Base-by-base conservation (phyloP, 495 filamentous ascomycete genomes). In the Melanomma pulvis-pyrius region DNA sequence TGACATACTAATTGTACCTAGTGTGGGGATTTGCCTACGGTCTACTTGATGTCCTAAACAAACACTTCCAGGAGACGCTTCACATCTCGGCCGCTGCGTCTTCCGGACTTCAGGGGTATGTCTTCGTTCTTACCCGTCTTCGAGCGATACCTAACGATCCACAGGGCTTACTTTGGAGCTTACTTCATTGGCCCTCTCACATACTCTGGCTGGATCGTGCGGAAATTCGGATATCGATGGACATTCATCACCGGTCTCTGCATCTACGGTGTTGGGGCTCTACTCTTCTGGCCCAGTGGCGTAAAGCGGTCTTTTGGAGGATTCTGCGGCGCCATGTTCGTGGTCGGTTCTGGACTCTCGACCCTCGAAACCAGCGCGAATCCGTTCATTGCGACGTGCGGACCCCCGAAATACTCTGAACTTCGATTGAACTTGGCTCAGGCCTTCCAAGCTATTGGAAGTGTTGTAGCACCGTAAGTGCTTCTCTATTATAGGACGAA, bases 291-390 rank as follows among this genome's bases (percentile, higher is more conserved):
- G 85, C 85, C 81, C 28, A 81, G 78, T 5, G 81, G 78, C 22
- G 71, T 86, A 24, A 80, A 86, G 28, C 75, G 79, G n/a, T 86
- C 84, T 24, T 91, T 90, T 72, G 84, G 80, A 29, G 89, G 88
- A 30, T 91, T 91, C 75, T 89, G 88, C 73, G 84, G 82, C 21
- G 79, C 81, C 70, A 86, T 87, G 67, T 89, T 91, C 73, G 82
- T 91, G 58, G 85, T 91, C 53, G 88, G 89, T 2, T 79, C 81
- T 55, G 88, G 89, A 11, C 79, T 92, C 0, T 84, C 83, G 1
- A 86, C 87, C 2, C 82, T 92, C 51, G 89, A 92, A 69, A 91
- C 89, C 1, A 82, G 84, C 11, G 89, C 89, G 17, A 87, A 92
- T 74, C 86, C 87, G 39, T 91, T 88, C 77, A 78, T 92, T 67